Evolutionary conservation across 345 rosid genomes (phyloP).

Genomic region (Citrus unshiu): DNA sequence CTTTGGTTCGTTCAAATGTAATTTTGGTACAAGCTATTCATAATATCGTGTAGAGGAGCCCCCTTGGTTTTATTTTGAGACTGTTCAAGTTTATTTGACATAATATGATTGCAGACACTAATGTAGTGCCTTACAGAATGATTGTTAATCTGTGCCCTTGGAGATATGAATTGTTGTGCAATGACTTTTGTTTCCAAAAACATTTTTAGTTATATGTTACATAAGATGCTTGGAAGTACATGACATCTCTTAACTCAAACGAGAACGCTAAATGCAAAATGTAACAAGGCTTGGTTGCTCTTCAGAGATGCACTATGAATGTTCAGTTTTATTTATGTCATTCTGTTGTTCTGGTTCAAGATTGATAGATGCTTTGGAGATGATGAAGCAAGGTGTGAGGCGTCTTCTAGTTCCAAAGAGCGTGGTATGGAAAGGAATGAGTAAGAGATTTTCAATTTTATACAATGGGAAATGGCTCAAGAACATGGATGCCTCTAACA

Average conservation of each 20-base stretch:
- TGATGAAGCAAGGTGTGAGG: slow-evolving; percentile 97
- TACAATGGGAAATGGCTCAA: slow-evolving; percentile 89
- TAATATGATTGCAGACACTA: neutral
- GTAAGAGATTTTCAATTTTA: slow-evolving; percentile 88
- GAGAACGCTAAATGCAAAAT: neutral
- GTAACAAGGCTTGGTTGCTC: neutral
- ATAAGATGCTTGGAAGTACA: neutral
- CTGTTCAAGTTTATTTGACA: neutral
- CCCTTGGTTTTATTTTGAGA: neutral
- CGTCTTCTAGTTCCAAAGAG: slow-evolving; percentile 86
- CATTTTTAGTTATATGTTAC: neutral
- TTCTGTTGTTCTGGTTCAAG: slow-evolving; percentile 37
- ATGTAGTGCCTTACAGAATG: neutral
- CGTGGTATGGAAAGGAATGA: slow-evolving; percentile 84
- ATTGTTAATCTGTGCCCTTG: neutral
- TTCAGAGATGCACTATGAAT: neutral
- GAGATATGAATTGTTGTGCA: neutral
- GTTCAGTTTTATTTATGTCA: slow-evolving; percentile 2
- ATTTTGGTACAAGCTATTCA: neutral
- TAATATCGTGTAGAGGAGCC: neutral
- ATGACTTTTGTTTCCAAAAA: neutral
- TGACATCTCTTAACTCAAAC: neutral
- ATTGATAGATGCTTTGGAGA: slow-evolving; percentile 91
- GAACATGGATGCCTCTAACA: slow-evolving; percentile 49
- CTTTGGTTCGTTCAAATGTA: neutral